These are phyloP conservation scores for Simplicillium sp. DNA, from an alignment of 2,329 filamentous ascomycete genomes.

Conservation along the genomic window DNA sequence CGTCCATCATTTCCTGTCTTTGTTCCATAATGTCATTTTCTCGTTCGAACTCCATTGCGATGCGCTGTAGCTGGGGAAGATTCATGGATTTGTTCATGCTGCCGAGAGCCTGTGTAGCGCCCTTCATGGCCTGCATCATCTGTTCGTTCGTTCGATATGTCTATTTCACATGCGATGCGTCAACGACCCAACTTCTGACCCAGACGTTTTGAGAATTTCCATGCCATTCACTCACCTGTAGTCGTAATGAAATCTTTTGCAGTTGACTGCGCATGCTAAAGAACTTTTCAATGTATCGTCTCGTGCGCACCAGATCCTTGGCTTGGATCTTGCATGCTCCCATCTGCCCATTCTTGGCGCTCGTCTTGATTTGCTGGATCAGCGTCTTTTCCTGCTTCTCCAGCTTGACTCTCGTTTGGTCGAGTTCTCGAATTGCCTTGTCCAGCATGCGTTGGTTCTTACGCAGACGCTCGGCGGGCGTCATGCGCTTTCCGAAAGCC, in stretches of 20 bases:
- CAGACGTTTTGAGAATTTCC: too few relatives aligned
- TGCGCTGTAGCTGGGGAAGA: conserved; percentile 84
- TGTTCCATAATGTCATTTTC: conserved; percentile 99
- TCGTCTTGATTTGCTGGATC: conserved; percentile 93
- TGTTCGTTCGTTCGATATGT: conserved; percentile 97
- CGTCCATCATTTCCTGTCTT: conserved; percentile 99
- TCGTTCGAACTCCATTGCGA: conserved; percentile 97
- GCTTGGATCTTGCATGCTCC: conserved; percentile 98
- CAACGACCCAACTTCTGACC: not conserved
- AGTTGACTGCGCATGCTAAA: conserved; percentile 96
- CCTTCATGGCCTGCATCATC: conserved; percentile 99
- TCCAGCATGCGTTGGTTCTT: conserved; percentile 96
- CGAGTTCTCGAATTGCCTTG: conserved; percentile 92
- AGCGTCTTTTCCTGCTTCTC: conserved; percentile 99
- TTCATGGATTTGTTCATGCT: conserved; percentile 99
- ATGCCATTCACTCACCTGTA: conserved; percentile 59
- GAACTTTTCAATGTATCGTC: conserved; percentile 95
- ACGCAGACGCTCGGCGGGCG: conserved; percentile 80
- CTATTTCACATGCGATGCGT: conserved; percentile 31
- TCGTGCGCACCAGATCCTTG: conserved; percentile 88
- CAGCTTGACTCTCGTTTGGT: conserved; percentile 88
- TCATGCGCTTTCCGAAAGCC: conserved; percentile 99
- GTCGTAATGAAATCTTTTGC: conserved; percentile 87
- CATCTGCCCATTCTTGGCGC: conserved; percentile 95
- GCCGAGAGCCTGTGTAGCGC: conserved; percentile 81